These are phyloP conservation scores for Meripilus lineatus DNA, from an alignment of 1,284 basidiomycete species.

Conservation along the genomic window DNA sequence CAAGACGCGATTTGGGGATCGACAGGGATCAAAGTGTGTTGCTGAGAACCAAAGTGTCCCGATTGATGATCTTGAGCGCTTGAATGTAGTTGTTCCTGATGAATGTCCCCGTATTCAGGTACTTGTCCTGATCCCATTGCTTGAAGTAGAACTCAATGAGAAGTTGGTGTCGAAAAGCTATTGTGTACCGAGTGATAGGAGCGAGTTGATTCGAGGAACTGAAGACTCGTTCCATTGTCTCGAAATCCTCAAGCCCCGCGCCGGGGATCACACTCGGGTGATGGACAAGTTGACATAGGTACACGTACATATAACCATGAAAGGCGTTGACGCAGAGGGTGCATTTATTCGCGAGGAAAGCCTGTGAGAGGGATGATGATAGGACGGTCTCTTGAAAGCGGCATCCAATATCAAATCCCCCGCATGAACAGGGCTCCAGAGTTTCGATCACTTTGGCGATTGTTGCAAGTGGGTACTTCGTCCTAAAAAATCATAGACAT, in stretches of 20 bases:
- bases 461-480: constrained; percentile 31
- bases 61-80: constrained; percentile 19
- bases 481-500: constrained; percentile 25
- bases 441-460: constrained; percentile 19
- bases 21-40: constrained; percentile 6
- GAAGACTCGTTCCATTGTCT: constrained; percentile 27
- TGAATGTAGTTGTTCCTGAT: constrained; percentile 24
- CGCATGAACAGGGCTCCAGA: constrained; percentile 11
- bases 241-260: constrained; percentile 27
- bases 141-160: constrained; percentile 22
- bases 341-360: constrained; percentile 12
- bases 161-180: constrained; percentile 21
- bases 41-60: constrained; percentile 5
- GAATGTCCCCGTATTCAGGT: constrained; percentile 19
- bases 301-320: constrained; percentile 29
- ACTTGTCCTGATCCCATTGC: constrained; percentile 28
- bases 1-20: constrained; percentile 11
- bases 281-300: constrained; percentile 23
- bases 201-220: constrained; percentile 26
- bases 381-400: constrained; percentile 23
- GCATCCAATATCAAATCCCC: constrained; percentile 34
- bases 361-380: constrained; percentile 19
- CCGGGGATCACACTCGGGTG: constrained; percentile 24
- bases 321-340: constrained; percentile 23
- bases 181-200: constrained; percentile 22